Evolutionary conservation across 176 grass and related monocot species (phyloP), one percentile per base, ranked within the genome.

Genomic region (Melocanna baccifera): DNA sequence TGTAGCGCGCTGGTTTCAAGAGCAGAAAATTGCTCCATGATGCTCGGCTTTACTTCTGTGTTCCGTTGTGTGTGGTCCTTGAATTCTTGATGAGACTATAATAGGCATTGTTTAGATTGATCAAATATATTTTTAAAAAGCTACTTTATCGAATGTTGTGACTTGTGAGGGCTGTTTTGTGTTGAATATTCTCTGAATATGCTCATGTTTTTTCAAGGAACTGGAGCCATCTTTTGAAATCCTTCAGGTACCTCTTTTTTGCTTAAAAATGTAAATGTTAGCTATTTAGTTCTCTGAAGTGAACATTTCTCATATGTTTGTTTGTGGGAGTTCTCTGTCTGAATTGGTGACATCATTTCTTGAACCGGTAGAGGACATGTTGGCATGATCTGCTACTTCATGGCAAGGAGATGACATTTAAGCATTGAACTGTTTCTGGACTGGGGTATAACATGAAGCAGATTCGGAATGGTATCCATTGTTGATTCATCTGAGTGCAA

Each of bases 1-100:
- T 76, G 71, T 58, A 39, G 64, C 48, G 15, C 55, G 56, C 58
- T 78, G 73, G 78, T 65, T 73, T 71, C 57, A 15, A 86, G 86
- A 86, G 79, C 46, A 83, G 39, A 57, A 85, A 76, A 41, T 75
- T 47, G 1, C 69, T 86, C 79, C 88, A 90, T 58, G 78, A 86
- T 82, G 72, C 75, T 66, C 8, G 73, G 84, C 79, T 90, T 86
- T 90, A 78, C 57, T 86, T 77, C 36, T 0, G 15, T 14, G 30
- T 29, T 86, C 55, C 57, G 56, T 65, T 11, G 2, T 82, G 73
- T 78, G 66, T 83, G 65, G 73, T 83, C 78, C 84, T 62, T 56
- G 12, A 85, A 77, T 82, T 82, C 64, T 66, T 71, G 71, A 53
- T 86, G 72, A 20, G 40, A 72, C 83, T 51, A 86, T 72, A 71